These are phyloP conservation scores for Scleromitrula shiraiana DNA, from an alignment of 2,329 filamentous ascomycete genomes.

Conservation along the genomic window DNA sequence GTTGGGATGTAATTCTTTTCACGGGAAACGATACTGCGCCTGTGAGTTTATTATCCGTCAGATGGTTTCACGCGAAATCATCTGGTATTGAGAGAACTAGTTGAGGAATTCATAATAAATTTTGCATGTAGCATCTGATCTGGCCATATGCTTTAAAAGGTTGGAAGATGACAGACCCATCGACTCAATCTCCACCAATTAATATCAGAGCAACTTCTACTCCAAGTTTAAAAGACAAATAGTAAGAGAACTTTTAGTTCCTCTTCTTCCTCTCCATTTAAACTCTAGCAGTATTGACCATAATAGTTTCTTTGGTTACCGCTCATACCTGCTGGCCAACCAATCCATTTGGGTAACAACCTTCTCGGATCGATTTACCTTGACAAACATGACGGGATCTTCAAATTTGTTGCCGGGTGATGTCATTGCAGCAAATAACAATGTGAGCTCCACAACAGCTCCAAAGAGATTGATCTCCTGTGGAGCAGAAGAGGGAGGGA, in stretches of 20 bases:
- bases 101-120: not conserved
- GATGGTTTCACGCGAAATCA: not conserved
- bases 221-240: not conserved
- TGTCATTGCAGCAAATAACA: not conserved
- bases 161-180: not conserved
- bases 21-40: slow-evolving; percentile 2
- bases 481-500: not conserved
- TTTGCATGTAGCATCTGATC: not conserved
- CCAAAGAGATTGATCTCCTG: not conserved
- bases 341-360: slow-evolving; percentile 7
- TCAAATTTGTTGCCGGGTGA: not conserved
- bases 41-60: not conserved
- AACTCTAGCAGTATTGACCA: not conserved
- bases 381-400: slow-evolving; percentile 3
- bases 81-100: not conserved
- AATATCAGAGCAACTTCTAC: not conserved
- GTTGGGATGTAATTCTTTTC: slow-evolving; percentile 5
- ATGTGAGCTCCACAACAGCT: not conserved
- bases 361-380: slow-evolving; percentile 3
- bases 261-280: not conserved
- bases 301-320: slow-evolving; percentile 4
- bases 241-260: not conserved
- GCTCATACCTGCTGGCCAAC: not conserved
- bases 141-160: not conserved
- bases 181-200: not conserved